Base-by-base conservation (phyloP, 1,139 yeast species). In the Blastobotrys petasosporus region DNA sequence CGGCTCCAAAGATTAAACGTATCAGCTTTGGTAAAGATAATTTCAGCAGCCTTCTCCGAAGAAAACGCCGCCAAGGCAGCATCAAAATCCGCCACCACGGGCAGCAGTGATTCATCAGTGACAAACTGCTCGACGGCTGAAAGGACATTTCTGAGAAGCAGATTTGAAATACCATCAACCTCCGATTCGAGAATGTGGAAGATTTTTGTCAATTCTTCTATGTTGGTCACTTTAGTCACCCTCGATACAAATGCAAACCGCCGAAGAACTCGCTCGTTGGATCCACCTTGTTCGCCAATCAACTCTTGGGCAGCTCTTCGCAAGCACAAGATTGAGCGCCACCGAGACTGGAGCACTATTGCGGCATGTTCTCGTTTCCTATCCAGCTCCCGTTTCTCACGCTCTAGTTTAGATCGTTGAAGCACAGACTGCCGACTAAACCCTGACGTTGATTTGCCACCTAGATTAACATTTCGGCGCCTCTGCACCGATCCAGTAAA, bases 391-490 rank as follows among this genome's bases (percentile, higher is more conserved):
- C 97, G 71, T 49, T 74, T 75, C 50, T 73, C 75, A 32, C 97
- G 71, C 52, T 85, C 90, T 36, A 67, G 66, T 54, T 78, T 77
- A 3, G 95, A 80, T 51, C 75, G 77, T 51, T 76, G 77, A 16
- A 90, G 66, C 49, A 79, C 67, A 3, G 74, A 67, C 36, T 63
- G 61, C 46, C 71, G 61, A 51, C 63, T 48, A 2, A 54, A 40
- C 25, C 49, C 52, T 17, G 52, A 12, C 12, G 32, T 39, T 6
- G 36, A 13, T 4, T 69, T 64, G 48, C 84, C 84, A 2, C 96
- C 94, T 40, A 88, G 70, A 61, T 90, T 88, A 53, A 90, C 82
- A 35, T 74, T 76, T 48, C 96, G 69, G 30, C 57, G 44, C 39
- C 66, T 61, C 9, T 63, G 56, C 38, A 59, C 53, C 44, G 63